Base-by-base conservation (phyloP, 2,329 filamentous ascomycete genomes). In the Colletotrichum sp. region DNA sequence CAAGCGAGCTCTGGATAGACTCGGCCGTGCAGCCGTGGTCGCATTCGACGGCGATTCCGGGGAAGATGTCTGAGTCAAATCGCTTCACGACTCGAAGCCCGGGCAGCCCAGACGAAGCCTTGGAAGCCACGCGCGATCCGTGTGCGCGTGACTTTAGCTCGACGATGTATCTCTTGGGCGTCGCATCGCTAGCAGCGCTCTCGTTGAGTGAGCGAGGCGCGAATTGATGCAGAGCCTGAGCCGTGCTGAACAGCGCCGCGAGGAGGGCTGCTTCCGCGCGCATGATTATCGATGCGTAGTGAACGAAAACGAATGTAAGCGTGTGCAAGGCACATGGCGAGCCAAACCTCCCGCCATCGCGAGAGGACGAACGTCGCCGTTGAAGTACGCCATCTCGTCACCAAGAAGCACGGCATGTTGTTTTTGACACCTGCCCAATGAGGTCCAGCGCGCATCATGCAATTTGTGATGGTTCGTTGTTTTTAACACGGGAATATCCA, bases 21-120 rank as follows among this genome's bases (percentile, higher is more conserved):
- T 85, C 84, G 30, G 79, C 72, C 55, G 83, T 84, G 63, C 84
- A 81, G 6, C 77, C 76, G 10, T 59, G 44, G 32, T 81, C 80
- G 6, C 82, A 82, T 65, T 85, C 81, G 21, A 86, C 65, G 8
- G 81, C 79, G 39, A 85, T 78, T 10, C 85, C 85, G 15, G 78
- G 80, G 64, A 86, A 86, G 52, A 85, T 78, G 71, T 85, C 83
- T 26, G 73, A 73, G 30, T 77, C 70, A 39, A 77, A 77, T 2
- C 34, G 67, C 62, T 76, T 77, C 12, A 77, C 49, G n/a, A 77
- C 70, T 16, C 49, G 64, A 55, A 76, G 57, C 8, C 72, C 75
- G 8, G 39, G 55, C 4, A 69, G 2, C 3, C 49, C 63, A 24
- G 28, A 30, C 0, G 55, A 36, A 16, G 52, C 44, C 26, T 26